Conservation (phyloP, 768 basidiomycete species). For the Mycena amicta region DNA sequence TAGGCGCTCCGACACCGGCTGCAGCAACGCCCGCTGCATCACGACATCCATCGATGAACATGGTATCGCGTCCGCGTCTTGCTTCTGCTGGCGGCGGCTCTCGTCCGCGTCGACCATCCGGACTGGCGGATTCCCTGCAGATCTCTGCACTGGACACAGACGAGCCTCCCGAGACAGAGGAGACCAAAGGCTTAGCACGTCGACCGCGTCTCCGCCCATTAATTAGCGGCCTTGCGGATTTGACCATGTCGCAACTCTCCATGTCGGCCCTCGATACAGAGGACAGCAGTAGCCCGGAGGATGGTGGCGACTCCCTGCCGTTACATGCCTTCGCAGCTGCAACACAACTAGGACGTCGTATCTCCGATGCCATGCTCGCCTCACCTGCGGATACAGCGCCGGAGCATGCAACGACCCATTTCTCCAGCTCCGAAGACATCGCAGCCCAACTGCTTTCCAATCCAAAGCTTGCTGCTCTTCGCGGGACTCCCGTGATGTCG, state of each 20-base stretch:
- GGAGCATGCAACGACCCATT: constrained; percentile 29
- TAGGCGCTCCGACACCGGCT: constrained; percentile 68
- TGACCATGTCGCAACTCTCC: constrained; percentile 36
- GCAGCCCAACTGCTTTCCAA: constrained; percentile 45
- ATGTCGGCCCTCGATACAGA: constrained; percentile 59
- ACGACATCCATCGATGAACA: constrained; percentile 32
- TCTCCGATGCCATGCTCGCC: constrained; percentile 46
- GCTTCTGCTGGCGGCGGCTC: constrained; percentile 20
- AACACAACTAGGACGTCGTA: constrained; percentile 39
- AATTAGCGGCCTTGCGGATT: constrained; percentile 24
- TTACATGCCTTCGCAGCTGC: constrained; percentile 31
- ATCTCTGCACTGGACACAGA: constrained; percentile 42
- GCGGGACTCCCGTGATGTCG: constrained; percentile 23
- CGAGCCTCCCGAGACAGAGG: constrained; percentile 7
- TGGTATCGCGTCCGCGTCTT: constrained; percentile 27
- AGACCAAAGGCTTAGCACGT: neutral
- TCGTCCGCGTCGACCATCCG: constrained; percentile 37
- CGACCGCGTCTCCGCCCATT: constrained; percentile 23
- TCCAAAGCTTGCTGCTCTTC: constrained; percentile 45
- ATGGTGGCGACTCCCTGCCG: constrained; percentile 18
- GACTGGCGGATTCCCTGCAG: constrained; percentile 36
- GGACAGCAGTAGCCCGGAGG: constrained; percentile 43
- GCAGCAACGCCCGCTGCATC: constrained; percentile 50
- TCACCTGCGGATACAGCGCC: constrained; percentile 19
- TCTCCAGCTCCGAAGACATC: constrained; percentile 41